Conservation (phyloP, 108 stramenopile genomes). For the Conticribra guillardii region DNA sequence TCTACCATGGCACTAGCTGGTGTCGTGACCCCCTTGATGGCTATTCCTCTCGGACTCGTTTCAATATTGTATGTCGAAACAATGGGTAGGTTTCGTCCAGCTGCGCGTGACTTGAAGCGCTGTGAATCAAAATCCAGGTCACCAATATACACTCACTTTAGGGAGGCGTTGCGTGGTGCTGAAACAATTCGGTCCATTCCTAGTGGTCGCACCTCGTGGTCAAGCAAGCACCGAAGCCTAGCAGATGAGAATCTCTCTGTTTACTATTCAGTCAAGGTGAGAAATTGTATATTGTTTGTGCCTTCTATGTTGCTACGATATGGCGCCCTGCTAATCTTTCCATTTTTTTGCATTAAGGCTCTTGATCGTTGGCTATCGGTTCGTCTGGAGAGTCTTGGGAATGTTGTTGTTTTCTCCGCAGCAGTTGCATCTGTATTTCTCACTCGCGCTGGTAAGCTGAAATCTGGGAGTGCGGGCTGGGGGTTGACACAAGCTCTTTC, state of each 20-base stretch:
- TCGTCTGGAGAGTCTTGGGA: too few relatives aligned
- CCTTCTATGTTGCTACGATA: too few relatives aligned
- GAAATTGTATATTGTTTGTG: too few relatives aligned
- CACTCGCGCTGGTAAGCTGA: too few relatives aligned
- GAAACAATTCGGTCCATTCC: constrained; percentile 90
- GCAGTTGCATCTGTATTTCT: too few relatives aligned
- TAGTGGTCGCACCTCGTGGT: constrained; percentile 60
- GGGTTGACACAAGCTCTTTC: too few relatives aligned
- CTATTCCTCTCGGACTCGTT: too few relatives aligned
- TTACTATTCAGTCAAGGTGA: constrained; percentile 75
- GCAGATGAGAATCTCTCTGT: constrained; percentile 68
- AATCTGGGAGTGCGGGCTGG: too few relatives aligned
- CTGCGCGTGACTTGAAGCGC: constrained; percentile 86
- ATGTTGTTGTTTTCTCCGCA: too few relatives aligned
- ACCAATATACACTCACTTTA: constrained; percentile 95
- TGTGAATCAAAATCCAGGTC: constrained; percentile 85
- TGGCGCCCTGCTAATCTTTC: too few relatives aligned
- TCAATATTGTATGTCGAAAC: too few relatives aligned
- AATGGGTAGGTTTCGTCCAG: constrained; percentile 71
- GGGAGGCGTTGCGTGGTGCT: constrained; percentile 88
- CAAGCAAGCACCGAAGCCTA: constrained; percentile 54
- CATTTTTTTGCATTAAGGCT: too few relatives aligned
- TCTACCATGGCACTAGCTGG: constrained; percentile 52
- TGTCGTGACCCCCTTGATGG: constrained; percentile 19
- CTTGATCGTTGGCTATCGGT: constrained; percentile 83